phyloP scores from a whole-genome alignment of 108 stramenopile genomes.

The Halocafeteria seosinensis region DNA sequence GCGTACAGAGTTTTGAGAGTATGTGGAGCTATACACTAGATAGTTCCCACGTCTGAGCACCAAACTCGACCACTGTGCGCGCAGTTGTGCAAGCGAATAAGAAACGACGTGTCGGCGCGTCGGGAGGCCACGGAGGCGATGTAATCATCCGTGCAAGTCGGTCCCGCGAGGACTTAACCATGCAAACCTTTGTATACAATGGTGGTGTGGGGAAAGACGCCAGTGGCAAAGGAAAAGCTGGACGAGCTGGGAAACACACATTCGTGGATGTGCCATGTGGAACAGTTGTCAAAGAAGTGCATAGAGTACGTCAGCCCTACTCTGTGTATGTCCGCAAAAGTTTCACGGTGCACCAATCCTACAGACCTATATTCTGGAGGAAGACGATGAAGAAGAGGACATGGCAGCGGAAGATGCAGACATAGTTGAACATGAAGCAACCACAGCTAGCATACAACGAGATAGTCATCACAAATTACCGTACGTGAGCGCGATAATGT shows the following conservation, averaged over 20 bases:
- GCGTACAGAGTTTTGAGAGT: constrained; percentile 3
- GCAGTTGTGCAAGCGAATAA: not conserved
- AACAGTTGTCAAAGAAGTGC: not conserved
- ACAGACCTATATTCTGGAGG: not conserved
- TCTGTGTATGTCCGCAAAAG: no score
- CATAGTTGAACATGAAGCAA: no score
- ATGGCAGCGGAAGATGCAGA: no score
- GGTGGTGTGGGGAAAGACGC: not conserved
- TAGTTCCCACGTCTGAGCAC: not conserved
- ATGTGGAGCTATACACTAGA: not conserved
- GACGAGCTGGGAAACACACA: not conserved
- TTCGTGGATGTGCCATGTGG: not conserved
- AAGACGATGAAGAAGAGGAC: not conserved
- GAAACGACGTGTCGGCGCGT: not conserved
- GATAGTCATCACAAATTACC: no score
- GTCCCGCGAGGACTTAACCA: not conserved
- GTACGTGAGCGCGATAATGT: no score
- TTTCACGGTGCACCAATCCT: no score
- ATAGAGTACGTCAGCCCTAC: not conserved
- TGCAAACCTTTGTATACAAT: not conserved
- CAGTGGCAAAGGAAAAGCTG: not conserved
- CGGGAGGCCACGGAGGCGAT: not conserved
- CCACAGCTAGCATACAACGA: no score
- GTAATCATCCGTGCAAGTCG: not conserved
- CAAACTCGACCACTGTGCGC: not conserved